Evolutionary conservation across 495 filamentous ascomycete species (phyloP), one percentile per base, ranked within the genome.

Genomic region (Penicillium soppii): DNA sequence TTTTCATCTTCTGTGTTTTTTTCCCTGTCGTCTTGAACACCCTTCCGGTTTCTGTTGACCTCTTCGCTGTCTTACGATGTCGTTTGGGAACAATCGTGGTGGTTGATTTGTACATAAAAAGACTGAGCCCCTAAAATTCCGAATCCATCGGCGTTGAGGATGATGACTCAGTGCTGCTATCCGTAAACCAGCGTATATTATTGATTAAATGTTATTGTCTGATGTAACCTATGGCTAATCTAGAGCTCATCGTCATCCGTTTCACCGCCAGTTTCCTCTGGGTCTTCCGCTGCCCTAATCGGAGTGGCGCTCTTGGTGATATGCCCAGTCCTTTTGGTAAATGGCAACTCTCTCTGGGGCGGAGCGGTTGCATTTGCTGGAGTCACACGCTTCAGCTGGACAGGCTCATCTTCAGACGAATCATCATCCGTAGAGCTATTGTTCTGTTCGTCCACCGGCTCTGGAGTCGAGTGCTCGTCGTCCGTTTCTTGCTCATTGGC

Each of bases 241-340:
- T 55, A 80, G 52, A 80, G 57, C 50, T 81, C 77, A 55, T 82
- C 78, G 54, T 82, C 79, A 58, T 82, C 79, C 2, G 68, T 73
- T 48, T 77, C 78, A 23, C 75, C 77, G 36, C 62, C 69, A 12
- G 63, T 73, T 29, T 67, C 70, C 19, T 69, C 70, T 2, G 53
- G 53, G 2, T 50, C 55, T 16, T 53, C 47, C 15, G 53, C 47
- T 17, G 45, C 7, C 29, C 10, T 5, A 27, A 35, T 15, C 4
- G 29, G 38, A 12, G 47, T 40, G 32, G 50, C 51, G n/a, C n/a
- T 9, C 37, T 25, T 41, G 33, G 23, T 27, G 43, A 43, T 15
- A n/a, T 36, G 15, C 16, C 19, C 15, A 19, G 46, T 30, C 39
- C 50, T 54, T 41, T 58, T 62, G 2, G 56, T 50, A 46, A 77